Evolutionary conservation across 2,329 filamentous ascomycete genomes (phyloP).

Genomic region (Penicillium sumatraense): DNA sequence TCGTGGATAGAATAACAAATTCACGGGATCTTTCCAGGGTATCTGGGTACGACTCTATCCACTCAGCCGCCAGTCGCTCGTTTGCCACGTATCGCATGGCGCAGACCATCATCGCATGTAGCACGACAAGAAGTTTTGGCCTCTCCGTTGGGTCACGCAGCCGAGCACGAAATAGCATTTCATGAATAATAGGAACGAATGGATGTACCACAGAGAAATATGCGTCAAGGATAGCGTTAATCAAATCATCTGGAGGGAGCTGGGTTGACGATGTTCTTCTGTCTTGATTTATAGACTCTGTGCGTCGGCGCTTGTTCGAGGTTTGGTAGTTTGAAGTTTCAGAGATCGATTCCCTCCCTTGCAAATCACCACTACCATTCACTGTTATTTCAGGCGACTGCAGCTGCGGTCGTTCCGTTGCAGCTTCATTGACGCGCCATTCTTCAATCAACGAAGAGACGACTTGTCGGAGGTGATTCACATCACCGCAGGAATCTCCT

Average conservation of each 20-base stretch:
- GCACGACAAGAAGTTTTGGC: conserved; percentile 32
- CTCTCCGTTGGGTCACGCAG: conserved; percentile 26
- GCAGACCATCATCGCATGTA: conserved; percentile 45
- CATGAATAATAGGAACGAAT: conserved; percentile 48
- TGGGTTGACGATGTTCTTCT: background rate
- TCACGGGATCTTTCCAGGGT: background rate
- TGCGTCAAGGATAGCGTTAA: conserved; percentile 38
- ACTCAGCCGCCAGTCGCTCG: conserved; percentile 4
- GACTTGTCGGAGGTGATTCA: background rate
- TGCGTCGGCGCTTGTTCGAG: background rate
- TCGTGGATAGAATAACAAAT: conserved; percentile 6
- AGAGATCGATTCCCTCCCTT: background rate
- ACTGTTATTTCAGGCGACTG: background rate
- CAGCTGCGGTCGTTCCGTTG: background rate
- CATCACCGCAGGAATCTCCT: background rate
- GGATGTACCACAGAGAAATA: conserved; percentile 48
- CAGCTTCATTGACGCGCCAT: background rate
- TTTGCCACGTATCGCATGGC: conserved; percentile 39
- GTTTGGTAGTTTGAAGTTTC: background rate
- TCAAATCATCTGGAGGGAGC: conserved; percentile 20
- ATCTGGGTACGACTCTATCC: background rate
- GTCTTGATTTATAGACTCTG: background rate
- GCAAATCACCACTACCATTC: background rate
- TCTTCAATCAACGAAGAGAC: background rate
- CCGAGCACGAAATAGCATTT: conserved; percentile 32